These are phyloP conservation scores for Hura crepitans DNA, from an alignment of 441 rosid genomes.

Conservation along the genomic window DNA sequence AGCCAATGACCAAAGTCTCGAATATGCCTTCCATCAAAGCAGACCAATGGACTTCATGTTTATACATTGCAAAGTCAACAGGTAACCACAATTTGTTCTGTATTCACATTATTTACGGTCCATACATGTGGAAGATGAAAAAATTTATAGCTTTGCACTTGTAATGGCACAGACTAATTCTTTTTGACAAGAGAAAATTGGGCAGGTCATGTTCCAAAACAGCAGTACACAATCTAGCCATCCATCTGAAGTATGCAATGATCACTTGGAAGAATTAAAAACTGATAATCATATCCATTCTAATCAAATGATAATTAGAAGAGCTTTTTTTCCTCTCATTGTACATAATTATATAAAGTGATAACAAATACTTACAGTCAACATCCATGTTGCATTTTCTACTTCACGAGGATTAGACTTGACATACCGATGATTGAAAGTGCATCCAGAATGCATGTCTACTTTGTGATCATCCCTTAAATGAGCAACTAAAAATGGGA, in stretches of 20 bases:
- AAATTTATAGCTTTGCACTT: neutral
- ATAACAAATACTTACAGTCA: slow-evolving; percentile 61
- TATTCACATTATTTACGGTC: neutral
- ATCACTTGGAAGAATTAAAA: neutral
- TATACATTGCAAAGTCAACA: neutral
- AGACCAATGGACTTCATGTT: neutral
- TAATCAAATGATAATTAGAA: neutral
- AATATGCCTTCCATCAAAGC: neutral
- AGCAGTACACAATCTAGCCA: neutral
- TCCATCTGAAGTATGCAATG: neutral
- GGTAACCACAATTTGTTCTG: neutral
- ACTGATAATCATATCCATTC: neutral
- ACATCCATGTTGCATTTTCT: slow-evolving; percentile 99
- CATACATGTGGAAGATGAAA: neutral
- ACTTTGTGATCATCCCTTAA: slow-evolving; percentile 95
- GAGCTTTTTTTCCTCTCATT: neutral
- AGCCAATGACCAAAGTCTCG: neutral
- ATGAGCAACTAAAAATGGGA: slow-evolving; percentile 80
- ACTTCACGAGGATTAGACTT: slow-evolving; percentile 97
- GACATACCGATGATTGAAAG: slow-evolving; percentile 94
- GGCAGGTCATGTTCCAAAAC: neutral
- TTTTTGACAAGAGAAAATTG: neutral
- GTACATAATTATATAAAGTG: neutral
- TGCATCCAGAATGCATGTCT: slow-evolving; percentile 96
- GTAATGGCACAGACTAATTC: slow-evolving; percentile 2